phyloP scores from a whole-genome alignment of 768 basidiomycete species.

The Boletellus ananas region DNA sequence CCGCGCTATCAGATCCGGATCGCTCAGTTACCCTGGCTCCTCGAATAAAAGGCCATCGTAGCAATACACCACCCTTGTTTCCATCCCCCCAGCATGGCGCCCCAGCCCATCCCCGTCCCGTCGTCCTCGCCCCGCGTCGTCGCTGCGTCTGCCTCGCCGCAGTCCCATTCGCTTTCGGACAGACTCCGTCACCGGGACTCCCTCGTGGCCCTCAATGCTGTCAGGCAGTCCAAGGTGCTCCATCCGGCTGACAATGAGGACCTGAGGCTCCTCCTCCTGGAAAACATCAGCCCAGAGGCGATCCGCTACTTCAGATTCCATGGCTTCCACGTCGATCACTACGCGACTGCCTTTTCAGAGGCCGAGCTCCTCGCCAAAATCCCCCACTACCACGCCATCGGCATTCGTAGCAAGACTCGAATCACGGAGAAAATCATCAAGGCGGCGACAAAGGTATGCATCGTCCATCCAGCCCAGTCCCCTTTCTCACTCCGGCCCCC shows the following conservation, averaged over 20 bases:
- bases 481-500: neutral
- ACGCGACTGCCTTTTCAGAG: constrained; percentile 82
- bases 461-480: neutral
- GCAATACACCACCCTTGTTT: constrained; percentile 15
- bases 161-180: constrained; percentile 41
- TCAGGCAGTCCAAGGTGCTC: constrained; percentile 64
- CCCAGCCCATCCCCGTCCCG: constrained; percentile 44
- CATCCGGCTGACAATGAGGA: constrained; percentile 82
- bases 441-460: constrained; percentile 74
- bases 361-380: constrained; percentile 87
- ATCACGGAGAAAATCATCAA: constrained; percentile 88
- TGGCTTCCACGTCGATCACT: constrained; percentile 92
- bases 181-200: constrained; percentile 40
- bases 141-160: constrained; percentile 55
- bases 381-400: constrained; percentile 85
- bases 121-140: constrained; percentile 30
- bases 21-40: too few species aligned
- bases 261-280: constrained; percentile 79
- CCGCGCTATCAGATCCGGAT: neutral
- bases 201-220: constrained; percentile 28
- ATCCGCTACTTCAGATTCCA: constrained; percentile 73
- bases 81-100: constrained; percentile 38
- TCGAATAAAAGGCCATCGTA: constrained; percentile 12
- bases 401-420: constrained; percentile 97
- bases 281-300: constrained; percentile 93